Conservation (phyloP, 2,329 filamentous ascomycete genomes). For the Alternaria gansuensis region DNA sequence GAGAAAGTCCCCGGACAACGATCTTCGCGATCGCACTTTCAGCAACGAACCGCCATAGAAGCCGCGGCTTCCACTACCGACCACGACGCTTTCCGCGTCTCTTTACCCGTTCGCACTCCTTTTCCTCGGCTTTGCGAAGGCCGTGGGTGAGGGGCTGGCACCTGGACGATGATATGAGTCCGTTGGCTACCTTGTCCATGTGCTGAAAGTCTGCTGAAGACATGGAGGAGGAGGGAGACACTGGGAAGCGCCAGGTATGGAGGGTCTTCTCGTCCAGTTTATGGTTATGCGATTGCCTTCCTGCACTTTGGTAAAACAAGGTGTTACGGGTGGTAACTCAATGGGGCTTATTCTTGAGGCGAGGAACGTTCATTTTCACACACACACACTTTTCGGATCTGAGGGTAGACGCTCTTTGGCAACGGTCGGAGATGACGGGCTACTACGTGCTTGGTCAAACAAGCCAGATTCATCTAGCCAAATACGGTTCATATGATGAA, state of each 20-base stretch:
- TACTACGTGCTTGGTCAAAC: conserved; percentile 70
- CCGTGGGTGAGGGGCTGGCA: conserved; percentile 55
- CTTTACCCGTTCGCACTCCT: conserved; percentile 64
- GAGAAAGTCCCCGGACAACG: conserved; percentile 99
- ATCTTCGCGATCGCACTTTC: conserved; percentile 66
- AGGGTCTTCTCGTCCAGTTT: conserved; percentile 85
- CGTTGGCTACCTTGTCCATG: conserved; percentile 59
- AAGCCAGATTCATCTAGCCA: conserved; percentile 65
- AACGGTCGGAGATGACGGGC: conserved; percentile 30
- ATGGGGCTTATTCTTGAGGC: conserved; percentile 99
- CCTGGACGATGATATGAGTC: conserved; percentile 92
- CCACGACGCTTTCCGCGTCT: conserved; percentile 55
- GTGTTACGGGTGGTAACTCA: conserved; percentile 79
- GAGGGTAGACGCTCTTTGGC: conserved; percentile 48
- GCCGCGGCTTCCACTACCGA: conserved; percentile 76
- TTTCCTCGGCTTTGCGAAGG: conserved; percentile 32
- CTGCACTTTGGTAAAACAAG: conserved; percentile 49
- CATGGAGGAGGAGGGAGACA: conserved; percentile 46
- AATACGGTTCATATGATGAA: conserved; percentile 79
- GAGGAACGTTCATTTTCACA: conserved; percentile 72
- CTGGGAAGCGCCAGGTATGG: conserved; percentile 44
- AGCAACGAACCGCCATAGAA: conserved; percentile 99
- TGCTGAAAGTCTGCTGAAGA: conserved; percentile 33
- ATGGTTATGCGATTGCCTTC: conserved; percentile 96
- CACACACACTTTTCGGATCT: conserved; percentile 54